Percentiles rank a stretch among this genome's conserved stretches.
Evolutionary conservation across 805 yeast genomes (phyloP).

Genomic region (Barnettozyma pratensis): DNA sequence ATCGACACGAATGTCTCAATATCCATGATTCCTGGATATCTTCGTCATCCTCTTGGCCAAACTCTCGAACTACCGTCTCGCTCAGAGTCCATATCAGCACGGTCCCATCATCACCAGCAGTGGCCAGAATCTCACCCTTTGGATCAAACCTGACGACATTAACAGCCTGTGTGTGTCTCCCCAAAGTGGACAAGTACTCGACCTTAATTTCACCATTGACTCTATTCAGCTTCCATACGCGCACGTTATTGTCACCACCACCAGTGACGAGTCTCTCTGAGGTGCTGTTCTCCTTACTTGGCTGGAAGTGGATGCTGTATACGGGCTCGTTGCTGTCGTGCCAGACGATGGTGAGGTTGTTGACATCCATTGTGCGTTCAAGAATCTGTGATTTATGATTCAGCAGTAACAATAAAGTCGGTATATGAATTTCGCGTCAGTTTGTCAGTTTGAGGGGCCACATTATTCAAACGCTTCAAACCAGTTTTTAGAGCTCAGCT

Average conservation of each 20-base stretch:
- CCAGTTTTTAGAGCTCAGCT: no score
- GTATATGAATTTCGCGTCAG: no score
- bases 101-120: constrained; percentile 95
- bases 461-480: no score
- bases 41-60: constrained; percentile 46
- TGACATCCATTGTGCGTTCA: constrained; percentile 29
- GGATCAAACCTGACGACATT: constrained; percentile 82
- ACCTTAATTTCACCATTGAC: constrained; percentile 35
- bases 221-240: constrained; percentile 39
- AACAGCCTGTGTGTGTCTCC: constrained; percentile 92
- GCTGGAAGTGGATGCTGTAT: constrained; percentile 63
- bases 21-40: constrained; percentile 73
- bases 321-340: constrained; percentile 73
- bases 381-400: background rate
- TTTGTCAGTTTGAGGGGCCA: no score
- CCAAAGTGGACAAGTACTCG: constrained; percentile 72
- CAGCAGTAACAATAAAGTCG: background rate
- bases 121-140: constrained; percentile 65
- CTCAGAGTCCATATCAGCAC: constrained; percentile 72
- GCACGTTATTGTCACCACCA: constrained; percentile 91
- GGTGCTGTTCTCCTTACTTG: constrained; percentile 22
- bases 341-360: constrained; percentile 61
- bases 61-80: constrained; percentile 50
- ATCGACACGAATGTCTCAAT: constrained; percentile 51
- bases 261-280: constrained; percentile 70